Evolutionary conservation across 768 basidiomycete genomes (phyloP), one percentile per base, ranked within the genome.

Genomic region (Macrolepiota albuminosa): DNA sequence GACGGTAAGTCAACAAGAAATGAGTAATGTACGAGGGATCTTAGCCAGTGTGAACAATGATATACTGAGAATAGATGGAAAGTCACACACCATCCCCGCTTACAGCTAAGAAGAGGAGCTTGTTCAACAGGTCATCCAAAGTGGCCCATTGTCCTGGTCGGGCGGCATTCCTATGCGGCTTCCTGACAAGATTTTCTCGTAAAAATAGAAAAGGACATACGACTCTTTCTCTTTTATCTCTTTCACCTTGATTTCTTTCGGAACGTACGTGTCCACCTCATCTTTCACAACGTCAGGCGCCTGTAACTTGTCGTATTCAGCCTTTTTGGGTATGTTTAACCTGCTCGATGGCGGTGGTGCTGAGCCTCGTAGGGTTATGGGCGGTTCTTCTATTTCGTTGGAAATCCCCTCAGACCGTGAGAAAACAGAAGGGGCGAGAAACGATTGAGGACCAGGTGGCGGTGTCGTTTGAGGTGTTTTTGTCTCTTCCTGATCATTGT

Each of bases 1-100:
- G 80, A 37, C 92, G 87, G 68, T 91, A 93, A 8, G 90, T 91
- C 42, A 93, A 81, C 50, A 95, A 76, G 71, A 95, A 93, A 71
- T 92, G 86, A 2, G 83, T 83, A 34, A 91, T 83, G 68, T 85
- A 94, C 5, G 84, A 81, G 13, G 89, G 83, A 70, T 94, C 92
- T 94, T 36, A 45, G 6, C 47, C 61, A 6, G 18, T 65, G 31
- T 51, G 40, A 58, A 54, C 26, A 21, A 42, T 43, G 18, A 56
- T 40, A 52, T 3, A 54, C 54, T 46, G 36, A 55, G 34, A 29
- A 42, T 13, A 24, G 33, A 36, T 39, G n/a, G 14, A 48, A 24
- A n/a, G 18, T 33, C 29, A 63, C 71, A 43, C 63, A 93, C 91
- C 91, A 69, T 93, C 92, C 54, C 89, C 90, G 66, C 89, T 92